Percentiles rank a stretch among this genome's conserved stretches.
These are phyloP conservation scores for Penicillium bovifimosum DNA, from an alignment of 495 filamentous ascomycete genomes.

Conservation along the genomic window DNA sequence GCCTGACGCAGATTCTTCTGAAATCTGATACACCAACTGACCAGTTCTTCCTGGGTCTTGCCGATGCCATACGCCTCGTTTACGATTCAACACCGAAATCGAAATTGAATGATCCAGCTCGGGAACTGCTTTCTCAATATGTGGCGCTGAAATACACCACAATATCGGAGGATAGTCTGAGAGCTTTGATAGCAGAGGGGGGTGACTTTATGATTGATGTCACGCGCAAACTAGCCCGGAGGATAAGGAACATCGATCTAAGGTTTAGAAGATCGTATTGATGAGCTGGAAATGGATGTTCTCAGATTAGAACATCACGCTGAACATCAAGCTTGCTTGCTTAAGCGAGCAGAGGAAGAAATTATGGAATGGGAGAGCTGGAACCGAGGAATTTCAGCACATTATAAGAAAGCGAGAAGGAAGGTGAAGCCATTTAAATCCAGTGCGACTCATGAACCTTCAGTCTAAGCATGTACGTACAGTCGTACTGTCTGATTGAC, in stretches of 20 bases:
- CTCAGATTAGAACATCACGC: too few relatives aligned
- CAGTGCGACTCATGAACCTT: too few relatives aligned
- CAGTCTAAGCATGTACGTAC: too few relatives aligned
- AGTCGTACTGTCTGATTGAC: too few relatives aligned
- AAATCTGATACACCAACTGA: not conserved
- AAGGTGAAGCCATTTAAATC: too few relatives aligned
- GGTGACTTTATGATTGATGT: slow-evolving; percentile 9
- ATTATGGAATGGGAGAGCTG: too few relatives aligned
- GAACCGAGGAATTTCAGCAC: too few relatives aligned
- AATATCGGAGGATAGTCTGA: not conserved
- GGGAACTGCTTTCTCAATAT: slow-evolving; percentile 3
- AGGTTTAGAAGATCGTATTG: too few relatives aligned
- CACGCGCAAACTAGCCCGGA: slow-evolving; percentile 3
- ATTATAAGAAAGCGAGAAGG: too few relatives aligned
- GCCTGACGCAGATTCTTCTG: not conserved
- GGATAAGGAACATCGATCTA: not conserved
- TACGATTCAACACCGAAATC: not conserved
- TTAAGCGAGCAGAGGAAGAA: too few relatives aligned
- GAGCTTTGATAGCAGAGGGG: not conserved
- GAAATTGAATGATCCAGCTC: not conserved
- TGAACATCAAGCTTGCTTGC: too few relatives aligned
- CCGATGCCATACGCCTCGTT: slow-evolving; percentile 3
- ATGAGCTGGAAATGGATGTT: too few relatives aligned
- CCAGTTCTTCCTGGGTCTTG: not conserved
- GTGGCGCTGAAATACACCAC: slow-evolving; percentile 1